Evolutionary conservation across 2,329 filamentous ascomycete species (phyloP).

Genomic region (Colletotrichum tropicale): DNA sequence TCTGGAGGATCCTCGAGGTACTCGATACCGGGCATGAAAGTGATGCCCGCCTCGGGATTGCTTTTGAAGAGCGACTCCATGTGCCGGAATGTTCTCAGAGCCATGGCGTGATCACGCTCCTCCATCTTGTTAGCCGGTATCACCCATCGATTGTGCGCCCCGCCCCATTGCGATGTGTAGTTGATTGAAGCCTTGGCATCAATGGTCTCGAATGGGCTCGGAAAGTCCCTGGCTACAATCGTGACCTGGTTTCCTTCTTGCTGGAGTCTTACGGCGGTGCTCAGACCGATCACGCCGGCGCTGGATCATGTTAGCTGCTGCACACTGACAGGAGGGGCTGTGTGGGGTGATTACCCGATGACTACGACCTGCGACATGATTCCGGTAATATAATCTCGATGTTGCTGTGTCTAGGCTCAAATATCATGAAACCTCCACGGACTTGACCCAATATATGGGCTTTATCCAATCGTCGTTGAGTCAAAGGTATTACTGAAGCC

Average conservation of each 20-base stretch:
- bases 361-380: slow-evolving; percentile 12
- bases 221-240: slow-evolving; percentile 51
- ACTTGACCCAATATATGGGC: background rate
- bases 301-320: slow-evolving; percentile 31
- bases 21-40: slow-evolving; percentile 53
- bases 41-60: slow-evolving; percentile 49
- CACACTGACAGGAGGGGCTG: background rate
- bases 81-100: slow-evolving; percentile 44
- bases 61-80: slow-evolving; percentile 38
- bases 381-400: background rate
- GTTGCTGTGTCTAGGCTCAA: background rate
- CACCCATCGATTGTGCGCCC: slow-evolving; percentile 58
- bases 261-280: slow-evolving; percentile 51
- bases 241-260: slow-evolving; percentile 41
- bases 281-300: slow-evolving; percentile 58
- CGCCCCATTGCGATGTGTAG: slow-evolving; percentile 63
- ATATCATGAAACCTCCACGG: background rate
- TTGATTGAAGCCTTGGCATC: slow-evolving; percentile 46
- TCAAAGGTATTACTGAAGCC: background rate
- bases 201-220: slow-evolving; percentile 49
- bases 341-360: slow-evolving; percentile 7
- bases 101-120: slow-evolving; percentile 46
- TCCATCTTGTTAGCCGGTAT: slow-evolving; percentile 30
- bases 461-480: background rate
- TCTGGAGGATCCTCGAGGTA: slow-evolving; percentile 51